These are phyloP conservation scores for Hortiboletus campestris DNA, from an alignment of 768 basidiomycete genomes.

Conservation along the genomic window DNA sequence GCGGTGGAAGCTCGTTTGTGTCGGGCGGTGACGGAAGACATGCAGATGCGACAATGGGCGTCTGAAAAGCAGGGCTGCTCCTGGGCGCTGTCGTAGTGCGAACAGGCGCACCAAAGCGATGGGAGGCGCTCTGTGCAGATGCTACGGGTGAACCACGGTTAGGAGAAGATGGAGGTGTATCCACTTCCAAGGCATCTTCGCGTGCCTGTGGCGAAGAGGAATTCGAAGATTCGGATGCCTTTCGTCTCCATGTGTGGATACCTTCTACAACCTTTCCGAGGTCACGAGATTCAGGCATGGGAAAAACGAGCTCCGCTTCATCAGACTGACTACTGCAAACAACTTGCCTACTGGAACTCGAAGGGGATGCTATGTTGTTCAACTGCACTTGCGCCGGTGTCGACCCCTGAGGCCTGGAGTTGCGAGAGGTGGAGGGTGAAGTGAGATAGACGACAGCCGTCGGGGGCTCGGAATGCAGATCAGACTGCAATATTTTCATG, in stretches of 20 bases:
- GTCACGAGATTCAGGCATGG: slow-evolving; percentile 25
- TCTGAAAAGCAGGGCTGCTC: slow-evolving; percentile 8
- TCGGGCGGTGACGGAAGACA: slow-evolving; percentile 25
- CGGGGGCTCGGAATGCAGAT: slow-evolving; percentile 3
- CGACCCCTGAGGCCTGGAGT: slow-evolving; percentile 29
- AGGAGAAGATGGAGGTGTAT: slow-evolving; percentile 12
- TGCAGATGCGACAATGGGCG: slow-evolving; percentile 11
- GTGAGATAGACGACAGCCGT: slow-evolving; percentile 10
- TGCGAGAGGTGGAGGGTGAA: slow-evolving; percentile 29
- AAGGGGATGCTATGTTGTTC: slow-evolving; percentile 14
- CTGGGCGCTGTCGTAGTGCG: slow-evolving; percentile 1
- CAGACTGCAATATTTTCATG: slow-evolving; percentile 17
- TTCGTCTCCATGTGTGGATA: slow-evolving; percentile 45
- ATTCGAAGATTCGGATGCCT: slow-evolving; percentile 21
- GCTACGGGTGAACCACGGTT: slow-evolving; percentile 6
- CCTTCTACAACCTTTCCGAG: slow-evolving; percentile 33
- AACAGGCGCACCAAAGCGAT: slow-evolving; percentile 6
- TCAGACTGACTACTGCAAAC: slow-evolving; percentile 69
- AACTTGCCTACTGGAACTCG: slow-evolving; percentile 30
- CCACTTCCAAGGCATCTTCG: slow-evolving; percentile 20
- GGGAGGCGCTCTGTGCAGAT: neutral
- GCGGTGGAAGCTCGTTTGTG: slow-evolving; percentile 18
- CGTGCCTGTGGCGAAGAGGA: neutral
- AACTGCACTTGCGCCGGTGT: slow-evolving; percentile 1
- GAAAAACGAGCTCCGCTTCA: slow-evolving; percentile 52